A percentile compares a stretch with the other conserved stretches of the same genome.
Conservation (phyloP, 129 eudicot species). For the carrot (Daucus carota) region DNA sequence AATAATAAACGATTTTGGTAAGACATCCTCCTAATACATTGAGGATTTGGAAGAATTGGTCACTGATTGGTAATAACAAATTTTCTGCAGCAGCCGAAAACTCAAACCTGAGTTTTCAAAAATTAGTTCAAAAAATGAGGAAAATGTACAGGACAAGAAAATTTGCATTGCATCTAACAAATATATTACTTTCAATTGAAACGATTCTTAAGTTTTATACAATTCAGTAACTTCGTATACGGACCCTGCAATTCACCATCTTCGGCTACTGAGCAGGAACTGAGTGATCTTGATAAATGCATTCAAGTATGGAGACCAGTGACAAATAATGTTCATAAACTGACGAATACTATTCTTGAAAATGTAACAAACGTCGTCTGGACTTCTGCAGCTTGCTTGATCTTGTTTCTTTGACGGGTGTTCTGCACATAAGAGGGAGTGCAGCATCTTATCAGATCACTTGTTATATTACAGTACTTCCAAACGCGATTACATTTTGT, state of each 20-base stretch:
- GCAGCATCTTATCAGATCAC: background rate
- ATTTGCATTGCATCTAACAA: background rate
- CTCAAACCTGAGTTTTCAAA: background rate
- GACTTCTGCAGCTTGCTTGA: slow-evolving; percentile 12
- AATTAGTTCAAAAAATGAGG: background rate
- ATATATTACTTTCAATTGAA: background rate
- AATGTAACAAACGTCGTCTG: slow-evolving; percentile 13
- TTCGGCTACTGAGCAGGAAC: slow-evolving; percentile 16
- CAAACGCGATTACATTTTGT: background rate
- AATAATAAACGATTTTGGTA: too few relatives aligned
- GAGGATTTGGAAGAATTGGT: too few relatives aligned
- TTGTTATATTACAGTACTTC: background rate
- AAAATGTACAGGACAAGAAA: background rate
- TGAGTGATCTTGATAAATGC: slow-evolving; percentile 12
- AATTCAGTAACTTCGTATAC: background rate
- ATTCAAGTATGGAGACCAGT: background rate
- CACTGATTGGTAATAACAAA: background rate
- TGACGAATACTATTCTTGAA: background rate
- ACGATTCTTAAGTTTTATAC: background rate
- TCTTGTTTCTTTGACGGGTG: slow-evolving; percentile 12
- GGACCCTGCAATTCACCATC: slow-evolving; percentile 10
- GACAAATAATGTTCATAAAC: background rate
- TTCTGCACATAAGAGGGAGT: slow-evolving; percentile 17
- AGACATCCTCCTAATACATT: too few relatives aligned
- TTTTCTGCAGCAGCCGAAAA: background rate